Evolutionary conservation across 768 basidiomycete species (phyloP).

Genomic region (Podaxis sp.): DNA sequence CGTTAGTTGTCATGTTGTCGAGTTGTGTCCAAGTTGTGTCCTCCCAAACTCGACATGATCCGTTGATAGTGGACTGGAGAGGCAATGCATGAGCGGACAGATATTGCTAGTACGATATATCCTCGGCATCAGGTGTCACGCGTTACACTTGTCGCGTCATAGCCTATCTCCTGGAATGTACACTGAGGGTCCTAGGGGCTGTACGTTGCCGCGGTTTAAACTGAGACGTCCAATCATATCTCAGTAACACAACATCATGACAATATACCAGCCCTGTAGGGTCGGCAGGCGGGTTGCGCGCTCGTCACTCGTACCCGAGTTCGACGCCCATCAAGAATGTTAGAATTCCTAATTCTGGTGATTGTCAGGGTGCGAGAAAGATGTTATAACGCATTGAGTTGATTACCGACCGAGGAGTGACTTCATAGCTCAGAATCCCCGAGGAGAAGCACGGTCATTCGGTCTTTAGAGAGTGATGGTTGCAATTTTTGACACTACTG

Average conservation of each 20-base stretch:
- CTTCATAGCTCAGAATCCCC: slow-evolving; percentile 1
- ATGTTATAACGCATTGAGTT: background rate
- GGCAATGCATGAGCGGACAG: background rate
- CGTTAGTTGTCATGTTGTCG: background rate
- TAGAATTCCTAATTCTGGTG: background rate
- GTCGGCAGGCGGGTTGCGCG: background rate
- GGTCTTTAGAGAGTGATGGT: background rate
- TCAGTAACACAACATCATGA: background rate
- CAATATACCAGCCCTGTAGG: background rate
- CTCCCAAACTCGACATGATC: background rate
- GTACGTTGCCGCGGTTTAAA: background rate
- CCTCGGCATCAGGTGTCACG: slow-evolving; percentile 3
- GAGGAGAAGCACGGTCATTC: slow-evolving; percentile 6
- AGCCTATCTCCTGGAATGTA: background rate
- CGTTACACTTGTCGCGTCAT: background rate
- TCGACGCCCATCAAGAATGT: background rate
- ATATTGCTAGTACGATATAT: background rate
- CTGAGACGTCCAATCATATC: background rate
- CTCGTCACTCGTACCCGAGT: background rate
- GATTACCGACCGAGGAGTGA: background rate
- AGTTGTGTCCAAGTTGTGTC: background rate
- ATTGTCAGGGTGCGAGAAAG: background rate
- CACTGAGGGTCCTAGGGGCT: background rate
- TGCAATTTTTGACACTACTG: background rate
- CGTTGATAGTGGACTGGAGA: background rate